Conservation (phyloP, 306 rosid species). For the Casuarina cunninghamiana region DNA sequence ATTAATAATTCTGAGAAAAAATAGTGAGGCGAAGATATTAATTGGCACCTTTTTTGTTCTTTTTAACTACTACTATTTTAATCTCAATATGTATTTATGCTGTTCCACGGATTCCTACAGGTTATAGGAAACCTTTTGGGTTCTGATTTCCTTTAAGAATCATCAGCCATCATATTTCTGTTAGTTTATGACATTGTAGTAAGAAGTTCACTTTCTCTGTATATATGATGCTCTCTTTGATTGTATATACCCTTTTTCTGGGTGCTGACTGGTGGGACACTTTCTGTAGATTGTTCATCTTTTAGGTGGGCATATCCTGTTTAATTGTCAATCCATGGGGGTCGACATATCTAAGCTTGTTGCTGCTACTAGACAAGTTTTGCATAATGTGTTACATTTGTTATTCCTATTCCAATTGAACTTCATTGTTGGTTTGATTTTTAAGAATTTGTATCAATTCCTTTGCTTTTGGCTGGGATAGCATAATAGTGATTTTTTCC, state of each 20-base stretch:
- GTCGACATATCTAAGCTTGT: neutral
- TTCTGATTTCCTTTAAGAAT: neutral
- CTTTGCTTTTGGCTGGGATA: neutral
- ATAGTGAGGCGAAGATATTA: neutral
- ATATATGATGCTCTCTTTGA: neutral
- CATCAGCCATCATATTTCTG: neutral
- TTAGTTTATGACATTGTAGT: neutral
- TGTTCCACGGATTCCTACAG: neutral
- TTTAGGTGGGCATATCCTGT: neutral
- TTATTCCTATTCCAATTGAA: neutral
- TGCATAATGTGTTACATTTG: neutral
- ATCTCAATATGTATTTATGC: neutral
- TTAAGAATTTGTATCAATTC: neutral
- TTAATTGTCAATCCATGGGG: neutral
- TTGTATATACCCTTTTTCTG: neutral
- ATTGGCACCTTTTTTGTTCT: no score
- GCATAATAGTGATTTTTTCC: neutral
- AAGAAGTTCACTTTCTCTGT: neutral
- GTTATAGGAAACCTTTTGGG: neutral
- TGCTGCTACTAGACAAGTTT: neutral
- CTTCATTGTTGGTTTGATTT: neutral
- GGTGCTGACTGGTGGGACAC: neutral
- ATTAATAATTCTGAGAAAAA: no score
- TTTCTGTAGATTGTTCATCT: neutral
- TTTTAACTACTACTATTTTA: neutral